phyloP scores from a whole-genome alignment of 2,329 filamentous ascomycete species.

The Endoconidiophora polonica region DNA sequence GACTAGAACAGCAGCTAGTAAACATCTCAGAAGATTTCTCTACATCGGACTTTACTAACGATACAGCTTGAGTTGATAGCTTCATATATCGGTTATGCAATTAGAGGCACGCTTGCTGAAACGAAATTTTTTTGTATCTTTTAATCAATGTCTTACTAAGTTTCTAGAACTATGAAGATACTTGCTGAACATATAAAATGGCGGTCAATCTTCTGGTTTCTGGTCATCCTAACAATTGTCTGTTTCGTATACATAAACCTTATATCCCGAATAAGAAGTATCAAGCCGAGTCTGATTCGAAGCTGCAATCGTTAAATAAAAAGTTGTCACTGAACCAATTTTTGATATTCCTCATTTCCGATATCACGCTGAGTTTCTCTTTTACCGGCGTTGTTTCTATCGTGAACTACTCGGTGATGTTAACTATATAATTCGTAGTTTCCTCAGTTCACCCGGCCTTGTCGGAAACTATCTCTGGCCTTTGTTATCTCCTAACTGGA shows the following conservation, averaged over 20 bases:
- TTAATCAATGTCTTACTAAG: too few relatives aligned
- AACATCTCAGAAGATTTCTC: slow-evolving; percentile 19
- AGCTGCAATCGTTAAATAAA: not conserved
- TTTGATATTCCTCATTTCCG: slow-evolving; percentile 18
- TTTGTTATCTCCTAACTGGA: slow-evolving; percentile 20
- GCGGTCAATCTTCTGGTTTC: slow-evolving; percentile 36
- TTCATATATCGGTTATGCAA: slow-evolving; percentile 25
- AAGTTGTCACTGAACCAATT: slow-evolving; percentile 18
- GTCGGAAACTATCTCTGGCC: slow-evolving; percentile 19
- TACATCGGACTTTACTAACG: too few relatives aligned
- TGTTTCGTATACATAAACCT: slow-evolving; percentile 22
- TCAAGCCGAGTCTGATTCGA: not conserved
- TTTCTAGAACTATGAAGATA: too few relatives aligned
- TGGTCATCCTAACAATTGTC: slow-evolving; percentile 27
- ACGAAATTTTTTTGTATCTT: slow-evolving; percentile 13
- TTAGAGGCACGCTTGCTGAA: slow-evolving; percentile 31
- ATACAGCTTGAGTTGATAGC: too few relatives aligned
- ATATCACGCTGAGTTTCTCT: slow-evolving; percentile 18
- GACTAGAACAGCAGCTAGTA: slow-evolving; percentile 17
- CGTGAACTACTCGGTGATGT: slow-evolving; percentile 17
- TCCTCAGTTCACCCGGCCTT: slow-evolving; percentile 16
- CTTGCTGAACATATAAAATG: slow-evolving; percentile 28
- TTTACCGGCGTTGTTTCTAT: slow-evolving; percentile 22
- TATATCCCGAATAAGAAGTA: slow-evolving; percentile 11
- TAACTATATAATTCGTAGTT: slow-evolving; percentile 16